A percentile compares a stretch with the other conserved stretches of the same genome.
Conservation (phyloP, 2,329 filamentous ascomycete species). For the Rutstroemia sp. region DNA sequence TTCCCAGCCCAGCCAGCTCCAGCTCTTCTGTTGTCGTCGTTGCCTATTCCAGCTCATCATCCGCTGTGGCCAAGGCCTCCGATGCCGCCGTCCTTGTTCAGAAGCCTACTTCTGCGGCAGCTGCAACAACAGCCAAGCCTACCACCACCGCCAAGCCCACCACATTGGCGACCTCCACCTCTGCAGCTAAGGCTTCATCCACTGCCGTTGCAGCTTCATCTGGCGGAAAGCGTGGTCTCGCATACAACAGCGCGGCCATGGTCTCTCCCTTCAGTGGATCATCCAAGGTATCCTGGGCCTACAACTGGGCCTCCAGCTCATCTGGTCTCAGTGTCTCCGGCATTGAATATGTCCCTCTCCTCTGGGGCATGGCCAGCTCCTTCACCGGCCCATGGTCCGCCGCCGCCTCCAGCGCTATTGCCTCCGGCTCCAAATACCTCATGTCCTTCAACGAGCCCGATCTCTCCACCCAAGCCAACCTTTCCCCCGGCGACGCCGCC, state of each 20-base stretch:
- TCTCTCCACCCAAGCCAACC: constrained; percentile 49
- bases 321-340: constrained; percentile 33
- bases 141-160: constrained; percentile 1
- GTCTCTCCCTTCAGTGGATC: constrained; percentile 41
- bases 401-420: constrained; percentile 45
- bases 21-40: not conserved
- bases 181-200: not conserved
- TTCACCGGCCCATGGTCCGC: constrained; percentile 42
- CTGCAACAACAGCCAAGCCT: constrained; percentile 1
- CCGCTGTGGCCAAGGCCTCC: not conserved
- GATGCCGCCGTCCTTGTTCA: not conserved
- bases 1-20: not conserved
- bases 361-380: constrained; percentile 45
- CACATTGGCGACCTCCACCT: not conserved
- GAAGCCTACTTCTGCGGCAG: not conserved
- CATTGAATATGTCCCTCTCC: constrained; percentile 58
- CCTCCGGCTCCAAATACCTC: constrained; percentile 46
- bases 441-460: constrained; percentile 71
- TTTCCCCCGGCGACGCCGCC: constrained; percentile 30
- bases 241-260: constrained; percentile 54
- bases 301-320: constrained; percentile 56
- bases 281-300: constrained; percentile 49
- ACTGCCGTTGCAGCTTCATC: not conserved
- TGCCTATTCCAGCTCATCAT: not conserved
- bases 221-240: constrained; percentile 51